phyloP scores from a whole-genome alignment of 805 yeast species.

The Kodamaea kaohsiungensis region DNA sequence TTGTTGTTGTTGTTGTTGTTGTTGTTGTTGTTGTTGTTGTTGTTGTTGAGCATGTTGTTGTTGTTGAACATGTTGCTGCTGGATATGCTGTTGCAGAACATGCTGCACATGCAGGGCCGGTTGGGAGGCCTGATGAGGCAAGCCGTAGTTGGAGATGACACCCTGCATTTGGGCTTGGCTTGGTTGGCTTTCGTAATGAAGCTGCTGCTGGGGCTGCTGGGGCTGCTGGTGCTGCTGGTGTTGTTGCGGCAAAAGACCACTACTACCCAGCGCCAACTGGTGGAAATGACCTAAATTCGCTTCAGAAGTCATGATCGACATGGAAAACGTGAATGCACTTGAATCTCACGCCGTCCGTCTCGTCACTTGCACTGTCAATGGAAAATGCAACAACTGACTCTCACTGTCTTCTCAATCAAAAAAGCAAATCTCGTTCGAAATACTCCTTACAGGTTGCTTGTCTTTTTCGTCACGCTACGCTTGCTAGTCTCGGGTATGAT shows the following conservation, averaged over 20 bases:
- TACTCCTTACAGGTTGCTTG: neutral
- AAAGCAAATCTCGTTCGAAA: neutral
- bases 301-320: conserved; percentile 17
- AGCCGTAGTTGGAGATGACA: no score
- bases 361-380: neutral
- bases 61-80: conserved; percentile 5
- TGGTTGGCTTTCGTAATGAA: neutral
- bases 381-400: neutral
- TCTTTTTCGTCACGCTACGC: neutral
- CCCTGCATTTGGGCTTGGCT: neutral
- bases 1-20: conserved; percentile 5
- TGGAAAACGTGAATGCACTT: conserved; percentile 4
- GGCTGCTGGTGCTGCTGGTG: conserved; percentile 1
- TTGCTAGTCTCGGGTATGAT: neutral
- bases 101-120: conserved; percentile 2
- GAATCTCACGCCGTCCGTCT: neutral
- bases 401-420: neutral
- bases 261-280: conserved; percentile 7
- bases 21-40: conserved; percentile 8
- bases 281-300: conserved; percentile 16
- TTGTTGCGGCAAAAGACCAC: conserved; percentile 3
- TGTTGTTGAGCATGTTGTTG: neutral
- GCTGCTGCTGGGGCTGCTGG: neutral
- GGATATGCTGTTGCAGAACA: conserved; percentile 9
- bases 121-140: no score